Percentiles rank a stretch among this genome's conserved stretches.
Evolutionary conservation across 176 grass and related monocot genomes (phyloP).

Genomic region (Tillandsia leiboldiana): DNA sequence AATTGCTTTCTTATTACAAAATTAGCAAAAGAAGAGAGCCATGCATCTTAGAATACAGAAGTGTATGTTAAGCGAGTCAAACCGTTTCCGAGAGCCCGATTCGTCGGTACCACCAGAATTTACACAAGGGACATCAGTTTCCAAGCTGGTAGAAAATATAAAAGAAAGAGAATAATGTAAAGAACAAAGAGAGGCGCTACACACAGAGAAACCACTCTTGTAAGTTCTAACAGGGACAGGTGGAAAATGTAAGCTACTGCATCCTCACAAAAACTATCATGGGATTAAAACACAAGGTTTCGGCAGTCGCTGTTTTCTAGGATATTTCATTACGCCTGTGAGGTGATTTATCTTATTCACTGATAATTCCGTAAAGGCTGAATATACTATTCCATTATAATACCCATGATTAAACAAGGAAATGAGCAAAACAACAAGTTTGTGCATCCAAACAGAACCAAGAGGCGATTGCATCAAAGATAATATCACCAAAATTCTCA

Average conservation of each 20-base stretch:
- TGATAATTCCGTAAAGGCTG: too few relatives aligned
- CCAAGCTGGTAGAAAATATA: slow-evolving; percentile 29
- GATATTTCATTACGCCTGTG: not conserved
- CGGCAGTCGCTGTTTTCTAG: too few relatives aligned
- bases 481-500: too few relatives aligned
- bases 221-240: not conserved
- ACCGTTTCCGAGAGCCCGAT: slow-evolving; percentile 52
- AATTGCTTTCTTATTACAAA: slow-evolving; percentile 21
- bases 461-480: too few relatives aligned
- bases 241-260: not conserved
- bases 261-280: not conserved
- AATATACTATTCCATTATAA: too few relatives aligned
- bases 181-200: not conserved
- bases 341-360: not conserved
- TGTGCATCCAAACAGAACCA: too few relatives aligned
- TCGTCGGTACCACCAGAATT: slow-evolving; percentile 31
- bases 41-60: not conserved
- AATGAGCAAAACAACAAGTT: too few relatives aligned
- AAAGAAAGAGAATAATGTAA: not conserved
- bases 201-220: too few relatives aligned
- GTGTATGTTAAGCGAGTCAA: slow-evolving; percentile 6
- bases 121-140: slow-evolving; percentile 37
- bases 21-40: slow-evolving; percentile 1
- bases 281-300: too few relatives aligned
- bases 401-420: too few relatives aligned